Percentiles rank a stretch among this genome's conserved stretches.
Conservation (phyloP, 1,284 basidiomycete species). For the Amylostereum areolatum region DNA sequence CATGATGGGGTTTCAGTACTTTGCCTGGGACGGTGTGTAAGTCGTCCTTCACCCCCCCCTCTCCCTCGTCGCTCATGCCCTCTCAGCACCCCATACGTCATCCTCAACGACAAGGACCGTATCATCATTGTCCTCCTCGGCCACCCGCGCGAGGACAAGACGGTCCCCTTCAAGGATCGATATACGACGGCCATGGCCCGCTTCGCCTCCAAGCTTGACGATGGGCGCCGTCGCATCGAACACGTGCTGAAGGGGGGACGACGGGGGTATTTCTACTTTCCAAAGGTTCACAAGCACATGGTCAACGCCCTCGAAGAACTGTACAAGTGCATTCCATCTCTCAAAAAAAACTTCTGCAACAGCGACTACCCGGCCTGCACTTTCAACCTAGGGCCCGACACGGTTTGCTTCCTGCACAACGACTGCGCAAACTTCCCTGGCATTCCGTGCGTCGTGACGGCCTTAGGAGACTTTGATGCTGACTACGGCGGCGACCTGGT, state of each 20-base stretch:
- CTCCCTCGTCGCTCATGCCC: neutral
- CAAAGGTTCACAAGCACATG: neutral
- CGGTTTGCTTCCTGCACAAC: conserved; percentile 7
- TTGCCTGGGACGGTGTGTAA: neutral
- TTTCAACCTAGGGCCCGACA: conserved; percentile 16
- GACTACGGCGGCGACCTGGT: conserved; percentile 21
- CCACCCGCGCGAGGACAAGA: neutral
- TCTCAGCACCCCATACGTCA: neutral
- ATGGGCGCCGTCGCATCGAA: neutral
- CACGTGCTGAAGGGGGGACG: neutral
- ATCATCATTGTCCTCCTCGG: neutral
- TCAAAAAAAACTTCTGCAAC: neutral
- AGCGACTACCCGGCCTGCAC: conserved; percentile 14
- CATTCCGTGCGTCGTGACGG: conserved; percentile 19
- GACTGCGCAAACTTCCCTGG: conserved; percentile 15
- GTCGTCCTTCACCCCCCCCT: too few relatives aligned
- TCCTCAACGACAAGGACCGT: neutral
- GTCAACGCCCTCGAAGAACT: neutral
- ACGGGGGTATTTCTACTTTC: neutral
- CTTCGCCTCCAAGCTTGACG: neutral
- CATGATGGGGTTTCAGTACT: neutral
- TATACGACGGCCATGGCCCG: neutral
- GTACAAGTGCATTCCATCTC: neutral
- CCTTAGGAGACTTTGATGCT: conserved; percentile 18
- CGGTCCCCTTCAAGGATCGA: neutral